These are phyloP conservation scores for Candida caryicola DNA, from an alignment of 805 yeast genomes.

Conservation along the genomic window DNA sequence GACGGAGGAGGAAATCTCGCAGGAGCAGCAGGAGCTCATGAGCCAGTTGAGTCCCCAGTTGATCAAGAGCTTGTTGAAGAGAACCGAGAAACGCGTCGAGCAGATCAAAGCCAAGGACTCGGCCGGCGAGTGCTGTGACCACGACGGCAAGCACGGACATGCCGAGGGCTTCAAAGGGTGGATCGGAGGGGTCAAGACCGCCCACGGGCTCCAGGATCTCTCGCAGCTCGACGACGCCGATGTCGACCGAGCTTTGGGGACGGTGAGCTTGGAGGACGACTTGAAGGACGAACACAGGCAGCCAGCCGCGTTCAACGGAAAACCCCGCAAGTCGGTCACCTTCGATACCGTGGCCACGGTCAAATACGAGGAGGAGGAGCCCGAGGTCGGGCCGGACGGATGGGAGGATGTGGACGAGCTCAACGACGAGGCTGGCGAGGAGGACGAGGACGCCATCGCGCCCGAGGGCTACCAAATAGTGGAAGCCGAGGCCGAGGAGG, in stretches of 20 bases:
- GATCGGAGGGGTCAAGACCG: slow-evolving; percentile 41
- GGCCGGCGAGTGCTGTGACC: slow-evolving; percentile 16
- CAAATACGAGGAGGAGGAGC: slow-evolving; percentile 27
- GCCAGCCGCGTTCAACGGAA: slow-evolving; percentile 1
- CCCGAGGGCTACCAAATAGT: slow-evolving; percentile 42
- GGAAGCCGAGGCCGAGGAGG: slow-evolving; percentile 39
- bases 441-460: slow-evolving; percentile 38
- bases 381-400: slow-evolving; percentile 30
- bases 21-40: slow-evolving; percentile 65
- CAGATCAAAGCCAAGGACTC: slow-evolving; percentile 11
- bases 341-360: slow-evolving; percentile 31
- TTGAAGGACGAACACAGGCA: slow-evolving; percentile 5
- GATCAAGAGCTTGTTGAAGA: slow-evolving; percentile 52
- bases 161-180: slow-evolving; percentile 44
- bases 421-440: slow-evolving; percentile 41
- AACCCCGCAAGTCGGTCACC: slow-evolving; percentile 26
- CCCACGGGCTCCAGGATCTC: slow-evolving; percentile 29
- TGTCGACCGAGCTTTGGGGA: slow-evolving; percentile 37
- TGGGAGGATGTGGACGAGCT: slow-evolving; percentile 51
- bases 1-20: slow-evolving; percentile 61
- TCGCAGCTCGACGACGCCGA: slow-evolving; percentile 34
- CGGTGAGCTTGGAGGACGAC: slow-evolving; percentile 20
- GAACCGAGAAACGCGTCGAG: slow-evolving; percentile 50
- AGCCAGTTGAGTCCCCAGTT: slow-evolving; percentile 67
- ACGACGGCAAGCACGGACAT: slow-evolving; percentile 25